Percentiles rank a stretch among this genome's conserved stretches.
Evolutionary conservation across 176 grass and related monocot genomes (phyloP).

Genomic region (Oryza glumipatula): DNA sequence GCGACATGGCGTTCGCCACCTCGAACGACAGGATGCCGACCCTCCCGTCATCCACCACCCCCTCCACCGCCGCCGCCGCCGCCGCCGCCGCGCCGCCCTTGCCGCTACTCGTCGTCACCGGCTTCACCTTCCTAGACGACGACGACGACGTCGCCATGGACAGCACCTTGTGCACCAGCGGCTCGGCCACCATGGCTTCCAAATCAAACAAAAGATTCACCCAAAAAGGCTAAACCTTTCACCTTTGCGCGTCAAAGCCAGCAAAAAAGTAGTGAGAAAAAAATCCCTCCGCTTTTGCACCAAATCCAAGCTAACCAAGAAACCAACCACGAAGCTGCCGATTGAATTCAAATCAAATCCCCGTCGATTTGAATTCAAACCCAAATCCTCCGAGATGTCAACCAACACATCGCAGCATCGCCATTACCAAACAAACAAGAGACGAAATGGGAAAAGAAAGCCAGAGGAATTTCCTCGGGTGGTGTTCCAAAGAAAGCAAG

Average conservation of each 20-base stretch:
- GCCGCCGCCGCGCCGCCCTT: not conserved
- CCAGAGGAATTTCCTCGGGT: conserved; percentile 13
- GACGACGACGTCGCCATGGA: conserved; percentile 54
- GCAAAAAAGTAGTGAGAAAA: not conserved
- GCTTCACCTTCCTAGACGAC: conserved; percentile 60
- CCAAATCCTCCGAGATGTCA: conserved; percentile 10
- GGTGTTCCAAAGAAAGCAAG: not conserved
- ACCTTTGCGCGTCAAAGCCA: not conserved
- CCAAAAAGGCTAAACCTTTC: not conserved
- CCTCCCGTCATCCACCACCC: conserved; percentile 17
- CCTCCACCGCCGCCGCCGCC: not conserved
- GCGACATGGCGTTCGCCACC: conserved; percentile 88
- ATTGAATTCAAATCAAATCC: conserved; percentile 12
- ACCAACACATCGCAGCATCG: conserved; percentile 30
- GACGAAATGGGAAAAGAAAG: not conserved
- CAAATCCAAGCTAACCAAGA: not conserved
- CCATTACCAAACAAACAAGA: not conserved
- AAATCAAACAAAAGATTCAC: not conserved
- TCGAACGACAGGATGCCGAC: conserved; percentile 92
- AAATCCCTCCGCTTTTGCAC: not conserved
- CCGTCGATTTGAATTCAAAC: conserved; percentile 18
- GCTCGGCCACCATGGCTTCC: conserved; percentile 62
- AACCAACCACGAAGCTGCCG: not conserved
- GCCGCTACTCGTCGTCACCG: not conserved
- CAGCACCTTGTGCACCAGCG: conserved; percentile 80